Base-by-base conservation (phyloP, 2,329 filamentous ascomycete genomes). In the Trichoderma semiorbis region DNA sequence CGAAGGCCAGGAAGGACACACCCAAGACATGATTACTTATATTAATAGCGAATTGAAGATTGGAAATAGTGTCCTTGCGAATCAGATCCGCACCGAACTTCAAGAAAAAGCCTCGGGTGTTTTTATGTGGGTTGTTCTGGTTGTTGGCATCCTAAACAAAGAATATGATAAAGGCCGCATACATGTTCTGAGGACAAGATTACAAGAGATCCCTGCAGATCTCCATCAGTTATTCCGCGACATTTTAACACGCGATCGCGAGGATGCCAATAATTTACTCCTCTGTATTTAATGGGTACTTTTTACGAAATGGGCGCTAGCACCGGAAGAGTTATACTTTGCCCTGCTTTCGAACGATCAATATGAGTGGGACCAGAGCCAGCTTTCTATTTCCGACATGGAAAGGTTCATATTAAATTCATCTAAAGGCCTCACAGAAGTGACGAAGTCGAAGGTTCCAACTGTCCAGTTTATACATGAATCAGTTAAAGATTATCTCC, bases 261-360 rank as follows among this genome's bases (percentile, higher is more conserved):
- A 79, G 0, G 80, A 86, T 6, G 77, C 78, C 55, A 77, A 84
- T 0, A 77, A 81, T 0, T 73, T 89, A 0, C 70, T 82, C 0
- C 73, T 87, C 0, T 88, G 84, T 39, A 73, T 90, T 0, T 82
- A 73, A 21, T 90, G 85, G 85, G 79, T 91, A 0, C 78, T 90
- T 0, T 89, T 83, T 26, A 80, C 88, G 0, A 78, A 76, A 7
- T 73, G 78, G 0, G 84, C 87, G 0, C 68, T 90, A 0, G 78
- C 57, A 0, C 83, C 79, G 0, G 74, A 81, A 1, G 82, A 90
- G 72, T 79, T 87, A 0, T 87, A 85, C 73, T 75, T 75, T 18
- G 79, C 77, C 0, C 39, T 78, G 0, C 43, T 74, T 10, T 72
- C 73, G 12, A 30, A 74, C 14, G 10, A 3, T 0, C 36, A 16